Evolutionary conservation across 305 asterid genomes (phyloP).

Genomic region (Fraxinus ornus): DNA sequence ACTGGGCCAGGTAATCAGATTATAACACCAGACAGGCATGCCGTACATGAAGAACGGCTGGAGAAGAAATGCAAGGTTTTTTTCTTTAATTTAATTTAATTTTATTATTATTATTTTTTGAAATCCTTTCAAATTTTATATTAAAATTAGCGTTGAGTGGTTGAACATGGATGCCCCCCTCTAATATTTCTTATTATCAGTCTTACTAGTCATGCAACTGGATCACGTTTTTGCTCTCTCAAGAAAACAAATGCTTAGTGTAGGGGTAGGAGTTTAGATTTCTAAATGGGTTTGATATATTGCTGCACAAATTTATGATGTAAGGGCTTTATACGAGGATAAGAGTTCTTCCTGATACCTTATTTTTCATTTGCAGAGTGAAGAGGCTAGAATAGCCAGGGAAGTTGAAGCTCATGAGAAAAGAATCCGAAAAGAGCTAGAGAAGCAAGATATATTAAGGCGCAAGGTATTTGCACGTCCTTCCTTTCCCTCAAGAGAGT

Average conservation of each 20-base stretch:
- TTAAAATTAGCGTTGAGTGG: background rate
- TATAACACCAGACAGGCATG: constrained; percentile 51
- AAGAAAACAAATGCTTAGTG: background rate
- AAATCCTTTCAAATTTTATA: constrained; percentile 14
- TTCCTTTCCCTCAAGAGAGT: background rate
- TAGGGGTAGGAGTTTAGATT: background rate
- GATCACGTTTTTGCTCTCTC: background rate
- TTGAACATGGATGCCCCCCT: background rate
- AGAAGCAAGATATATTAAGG: constrained; percentile 75
- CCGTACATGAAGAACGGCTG: constrained; percentile 57
- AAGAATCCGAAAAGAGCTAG: constrained; percentile 81
- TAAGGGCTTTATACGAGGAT: constrained; percentile 19
- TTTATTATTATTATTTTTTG: background rate
- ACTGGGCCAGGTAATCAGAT: constrained; percentile 43
- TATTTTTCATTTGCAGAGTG: constrained; percentile 46
- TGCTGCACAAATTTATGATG: background rate
- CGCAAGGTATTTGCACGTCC: constrained; percentile 53
- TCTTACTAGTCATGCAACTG: background rate
- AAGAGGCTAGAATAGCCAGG: constrained; percentile 82
- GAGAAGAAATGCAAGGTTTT: constrained; percentile 89
- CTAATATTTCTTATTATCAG: background rate
- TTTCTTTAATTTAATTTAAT: constrained; percentile 4
- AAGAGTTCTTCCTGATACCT: background rate
- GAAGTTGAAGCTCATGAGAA: constrained; percentile 91
- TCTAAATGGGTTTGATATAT: background rate